Evolutionary conservation across 345 rosid species (phyloP).

Genomic region (Psidium guajava): DNA sequence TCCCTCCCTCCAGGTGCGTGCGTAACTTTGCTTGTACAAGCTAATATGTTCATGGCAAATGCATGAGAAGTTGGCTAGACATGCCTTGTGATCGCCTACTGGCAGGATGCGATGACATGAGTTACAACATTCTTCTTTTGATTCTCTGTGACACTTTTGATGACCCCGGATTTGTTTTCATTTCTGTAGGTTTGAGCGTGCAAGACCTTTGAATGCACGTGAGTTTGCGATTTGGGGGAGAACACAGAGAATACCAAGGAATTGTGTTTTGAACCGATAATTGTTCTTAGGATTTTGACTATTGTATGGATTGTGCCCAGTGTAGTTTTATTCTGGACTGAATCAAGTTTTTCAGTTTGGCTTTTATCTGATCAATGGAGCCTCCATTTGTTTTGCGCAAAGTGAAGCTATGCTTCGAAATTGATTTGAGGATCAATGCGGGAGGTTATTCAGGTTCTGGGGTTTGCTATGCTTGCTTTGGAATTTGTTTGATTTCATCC

Average conservation of each 20-base stretch:
- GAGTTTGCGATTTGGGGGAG: not conserved
- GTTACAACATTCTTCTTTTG: not conserved
- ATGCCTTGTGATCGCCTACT: not conserved
- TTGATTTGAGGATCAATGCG: not conserved
- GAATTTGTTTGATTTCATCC: not conserved
- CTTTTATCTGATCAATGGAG: not conserved
- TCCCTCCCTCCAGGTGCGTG: constrained; percentile 97
- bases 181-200: constrained; percentile 68
- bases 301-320: not conserved
- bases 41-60: not conserved
- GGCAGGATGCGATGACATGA: not conserved
- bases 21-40: not conserved
- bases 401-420: not conserved
- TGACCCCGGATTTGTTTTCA: not conserved
- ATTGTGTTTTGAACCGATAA: not conserved
- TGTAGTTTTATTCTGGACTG: not conserved
- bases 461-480: not conserved
- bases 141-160: not conserved
- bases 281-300: not conserved
- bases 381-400: not conserved
- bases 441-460: not conserved
- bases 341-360: not conserved
- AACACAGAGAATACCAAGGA: not conserved
- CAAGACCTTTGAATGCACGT: constrained; percentile 39
- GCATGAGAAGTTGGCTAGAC: not conserved